Conservation (phyloP, 305 asterid species). For the Galium porrigens region DNA sequence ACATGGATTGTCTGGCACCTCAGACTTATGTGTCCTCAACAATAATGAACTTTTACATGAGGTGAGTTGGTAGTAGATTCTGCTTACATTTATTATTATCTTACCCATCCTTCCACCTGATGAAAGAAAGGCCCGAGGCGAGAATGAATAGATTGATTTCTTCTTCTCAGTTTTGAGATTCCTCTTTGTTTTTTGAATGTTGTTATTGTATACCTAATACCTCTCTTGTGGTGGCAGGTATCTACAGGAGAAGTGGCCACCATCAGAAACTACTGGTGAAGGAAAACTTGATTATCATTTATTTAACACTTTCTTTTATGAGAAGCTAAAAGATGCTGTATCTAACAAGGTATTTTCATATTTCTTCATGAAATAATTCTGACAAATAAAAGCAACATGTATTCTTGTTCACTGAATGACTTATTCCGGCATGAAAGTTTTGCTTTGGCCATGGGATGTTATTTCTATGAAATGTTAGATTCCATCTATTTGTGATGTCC, state of each 20-base stretch:
- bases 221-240: conserved; percentile 34
- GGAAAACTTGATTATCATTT: conserved; percentile 38
- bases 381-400: background rate
- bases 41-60: conserved; percentile 79
- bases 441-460: background rate
- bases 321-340: conserved; percentile 60
- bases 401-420: background rate
- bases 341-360: conserved; percentile 38
- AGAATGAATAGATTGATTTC: background rate
- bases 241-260: conserved; percentile 63
- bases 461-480: background rate
- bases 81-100: background rate
- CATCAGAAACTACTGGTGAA: conserved; percentile 22
- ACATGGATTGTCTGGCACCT: conserved; percentile 70
- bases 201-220: background rate
- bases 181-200: conserved; percentile 10
- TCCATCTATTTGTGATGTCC: background rate
- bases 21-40: conserved; percentile 61
- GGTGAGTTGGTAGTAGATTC: conserved; percentile 34
- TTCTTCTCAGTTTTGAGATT: background rate
- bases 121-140: background rate
- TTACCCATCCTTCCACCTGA: background rate
- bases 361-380: conserved; percentile 19
- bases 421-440: background rate
- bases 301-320: conserved; percentile 84